Base-by-base conservation (phyloP, 805 yeast genomes). In the Pichia pseudocactophila region DNA sequence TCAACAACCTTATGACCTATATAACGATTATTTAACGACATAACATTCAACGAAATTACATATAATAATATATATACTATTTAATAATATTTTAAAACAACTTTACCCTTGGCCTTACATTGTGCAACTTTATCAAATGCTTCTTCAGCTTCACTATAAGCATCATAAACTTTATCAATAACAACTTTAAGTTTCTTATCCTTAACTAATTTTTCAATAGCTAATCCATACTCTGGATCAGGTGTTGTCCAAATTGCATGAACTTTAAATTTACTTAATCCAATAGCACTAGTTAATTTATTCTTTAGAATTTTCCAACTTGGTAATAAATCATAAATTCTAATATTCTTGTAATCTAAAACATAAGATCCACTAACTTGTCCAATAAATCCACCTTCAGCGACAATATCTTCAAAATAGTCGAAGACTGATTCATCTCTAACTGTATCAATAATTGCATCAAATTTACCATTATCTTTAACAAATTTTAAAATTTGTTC, bases 41-140 rank as follows among this genome's bases (percentile, higher is more conserved):
- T 8, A 51, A 39, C 35, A 42, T 45, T 15, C 76, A 42, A 22
- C n/a, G n/a, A n/a, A n/a, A n/a, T n/a, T n/a, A n/a, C n/a, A n/a
- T n/a, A n/a, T n/a, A n/a, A n/a, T n/a, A n/a, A n/a, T n/a, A n/a
- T n/a, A n/a, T n/a, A n/a, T n/a, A n/a, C n/a, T n/a, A n/a, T n/a
- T n/a, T n/a, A n/a, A n/a, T n/a, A n/a, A n/a, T 36, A 41, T 28
- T 36, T 42, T 2, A 42, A 22, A 15, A 86, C 71, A 37, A 82
- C 64, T 58, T 85, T 86, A 30, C 95, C 96, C 43, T 70, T 73
- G 7, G 80, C 78, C 37, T 57, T 63, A 43, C 74, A 71, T 27
- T 67, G 57, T 7, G 56, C 57, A 25, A 81, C 55, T 47, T 63
- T 64, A 8, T 71, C 71, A 36, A 73, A 56, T 1, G 87, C 92